Evolutionary conservation across 495 filamentous ascomycete species (phyloP).

Genomic region (Aspergillus egyptiacus): DNA sequence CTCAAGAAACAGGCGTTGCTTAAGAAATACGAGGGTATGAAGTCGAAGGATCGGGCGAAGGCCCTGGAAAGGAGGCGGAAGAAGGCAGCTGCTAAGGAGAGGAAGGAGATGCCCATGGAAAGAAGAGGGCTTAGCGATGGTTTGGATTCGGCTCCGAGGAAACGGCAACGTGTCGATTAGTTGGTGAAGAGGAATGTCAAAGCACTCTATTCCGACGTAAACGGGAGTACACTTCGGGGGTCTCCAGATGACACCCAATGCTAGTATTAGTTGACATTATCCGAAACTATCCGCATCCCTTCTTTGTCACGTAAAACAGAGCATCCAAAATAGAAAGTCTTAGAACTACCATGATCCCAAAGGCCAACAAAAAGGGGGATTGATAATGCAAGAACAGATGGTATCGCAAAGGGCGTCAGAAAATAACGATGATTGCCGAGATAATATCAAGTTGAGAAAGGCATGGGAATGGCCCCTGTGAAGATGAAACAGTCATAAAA

Average conservation of each 20-base stretch:
- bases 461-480: constrained; percentile 12
- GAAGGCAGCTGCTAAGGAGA: constrained; percentile 76
- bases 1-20: constrained; percentile 76
- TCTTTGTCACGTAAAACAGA: constrained; percentile 7
- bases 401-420: constrained; percentile 18
- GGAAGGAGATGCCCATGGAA: constrained; percentile 65
- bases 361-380: constrained; percentile 12
- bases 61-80: constrained; percentile 76
- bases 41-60: constrained; percentile 71
- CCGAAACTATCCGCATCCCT: constrained; percentile 9
- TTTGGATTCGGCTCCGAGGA: constrained; percentile 19
- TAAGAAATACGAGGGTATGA: constrained; percentile 74
- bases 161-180: constrained; percentile 32
- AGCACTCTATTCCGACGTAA: too few relatives aligned
- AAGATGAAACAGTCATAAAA: neutral
- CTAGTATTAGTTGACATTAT: constrained; percentile 20
- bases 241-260: too few relatives aligned
- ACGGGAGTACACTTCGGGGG: too few relatives aligned
- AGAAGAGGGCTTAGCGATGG: constrained; percentile 44
- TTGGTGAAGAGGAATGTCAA: neutral
- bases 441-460: constrained; percentile 9
- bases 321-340: constrained; percentile 8
- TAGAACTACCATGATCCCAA: constrained; percentile 1
- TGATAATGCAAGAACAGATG: constrained; percentile 16
- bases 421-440: constrained; percentile 11